Evolutionary conservation across 2,329 filamentous ascomycete species (phyloP).

Genomic region (Calonectria naviculata): DNA sequence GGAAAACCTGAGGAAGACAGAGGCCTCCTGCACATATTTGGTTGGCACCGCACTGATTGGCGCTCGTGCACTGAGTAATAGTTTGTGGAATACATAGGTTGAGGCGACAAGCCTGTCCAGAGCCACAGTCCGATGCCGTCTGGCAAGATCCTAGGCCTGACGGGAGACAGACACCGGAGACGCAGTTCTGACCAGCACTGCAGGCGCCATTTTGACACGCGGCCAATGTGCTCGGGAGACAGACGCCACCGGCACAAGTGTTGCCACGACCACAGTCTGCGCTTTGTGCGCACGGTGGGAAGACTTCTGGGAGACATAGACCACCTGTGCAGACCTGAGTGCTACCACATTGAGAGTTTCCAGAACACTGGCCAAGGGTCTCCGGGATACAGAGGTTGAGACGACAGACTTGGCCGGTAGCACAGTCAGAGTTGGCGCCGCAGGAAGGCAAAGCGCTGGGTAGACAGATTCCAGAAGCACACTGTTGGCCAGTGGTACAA

Average conservation of each 20-base stretch:
- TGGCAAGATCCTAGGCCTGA: neutral
- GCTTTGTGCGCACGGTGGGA: neutral
- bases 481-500: conserved; percentile 2
- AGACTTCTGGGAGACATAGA: conserved; percentile 14
- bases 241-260: neutral
- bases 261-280: conserved; percentile 6
- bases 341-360: neutral
- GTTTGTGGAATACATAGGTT: conserved; percentile 7
- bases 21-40: conserved; percentile 1
- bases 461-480: conserved; percentile 11
- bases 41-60: conserved; percentile 12
- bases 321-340: conserved; percentile 9
- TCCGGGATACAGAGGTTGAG: conserved; percentile 17
- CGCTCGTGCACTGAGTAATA: neutral
- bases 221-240: neutral
- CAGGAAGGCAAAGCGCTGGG: conserved; percentile 8
- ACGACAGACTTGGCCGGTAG: conserved; percentile 8
- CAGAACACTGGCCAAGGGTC: neutral
- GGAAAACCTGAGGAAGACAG: conserved; percentile 4
- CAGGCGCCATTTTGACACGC: neutral
- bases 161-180: conserved; percentile 1
- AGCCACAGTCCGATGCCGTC: conserved; percentile 11
- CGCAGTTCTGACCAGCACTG: neutral
- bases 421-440: neutral
- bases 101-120: conserved; percentile 18